phyloP scores from a whole-genome alignment of 2,329 filamentous ascomycete species.

The Exophiala sp. region DNA sequence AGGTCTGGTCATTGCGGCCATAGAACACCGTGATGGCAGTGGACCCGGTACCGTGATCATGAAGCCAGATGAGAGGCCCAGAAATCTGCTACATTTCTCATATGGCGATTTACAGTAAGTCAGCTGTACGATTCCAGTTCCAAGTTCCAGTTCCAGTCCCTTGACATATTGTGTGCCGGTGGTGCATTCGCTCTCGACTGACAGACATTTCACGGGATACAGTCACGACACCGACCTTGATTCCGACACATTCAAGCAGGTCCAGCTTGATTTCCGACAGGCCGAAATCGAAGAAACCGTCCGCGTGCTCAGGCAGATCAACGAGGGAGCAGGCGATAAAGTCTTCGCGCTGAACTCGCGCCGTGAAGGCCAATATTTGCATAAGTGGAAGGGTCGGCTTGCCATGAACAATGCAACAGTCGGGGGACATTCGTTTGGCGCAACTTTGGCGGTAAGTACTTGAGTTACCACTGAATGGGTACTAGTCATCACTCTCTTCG shows the following conservation, averaged over 20 bases:
- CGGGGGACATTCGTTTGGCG: conserved; percentile 61
- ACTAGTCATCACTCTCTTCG: not conserved
- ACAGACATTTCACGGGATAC: not conserved
- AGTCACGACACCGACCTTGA: conserved; percentile 13
- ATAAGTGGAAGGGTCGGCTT: conserved; percentile 50
- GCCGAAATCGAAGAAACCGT: conserved; percentile 28
- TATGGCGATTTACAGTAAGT: conserved; percentile 15
- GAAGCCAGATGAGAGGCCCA: conserved; percentile 4
- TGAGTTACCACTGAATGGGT: too few species aligned
- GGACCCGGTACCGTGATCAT: conserved; percentile 27
- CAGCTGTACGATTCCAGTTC: not conserved
- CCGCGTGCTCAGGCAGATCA: conserved; percentile 22
- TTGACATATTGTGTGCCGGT: not conserved
- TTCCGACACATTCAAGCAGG: conserved; percentile 23
- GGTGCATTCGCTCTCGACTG: not conserved
- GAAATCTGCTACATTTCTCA: conserved; percentile 18
- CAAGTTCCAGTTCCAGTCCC: not conserved
- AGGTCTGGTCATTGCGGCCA: conserved; percentile 26
- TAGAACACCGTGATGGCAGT: conserved; percentile 29
- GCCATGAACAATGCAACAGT: conserved; percentile 52
- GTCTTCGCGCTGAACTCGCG: conserved; percentile 40
- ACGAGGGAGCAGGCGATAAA: conserved; percentile 17
- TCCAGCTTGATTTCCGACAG: conserved; percentile 29
- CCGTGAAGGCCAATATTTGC: conserved; percentile 44
- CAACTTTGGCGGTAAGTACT: conserved; percentile 48